Evolutionary conservation across 2,329 filamentous ascomycete genomes (phyloP), one percentile per base, ranked within the genome.

Genomic region (Aspergillus hortae): DNA sequence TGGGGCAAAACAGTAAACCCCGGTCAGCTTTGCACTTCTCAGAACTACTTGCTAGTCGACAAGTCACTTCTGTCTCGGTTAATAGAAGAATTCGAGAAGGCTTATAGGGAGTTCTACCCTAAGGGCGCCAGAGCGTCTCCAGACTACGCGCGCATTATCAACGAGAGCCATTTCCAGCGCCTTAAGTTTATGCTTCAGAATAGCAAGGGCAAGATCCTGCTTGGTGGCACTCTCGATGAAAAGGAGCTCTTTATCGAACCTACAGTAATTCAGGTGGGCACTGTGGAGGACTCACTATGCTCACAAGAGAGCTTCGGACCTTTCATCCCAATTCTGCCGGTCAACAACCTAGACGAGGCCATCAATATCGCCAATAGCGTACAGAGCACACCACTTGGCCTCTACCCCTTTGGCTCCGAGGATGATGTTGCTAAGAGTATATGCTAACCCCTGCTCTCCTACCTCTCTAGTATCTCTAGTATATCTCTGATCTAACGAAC

Each of bases 1-100:
- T 99, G 92, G 91, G 88, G 87, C 45, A 99, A 97, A 80, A 80
- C 83, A 3, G 68, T 90, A 55, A 94, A 94, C 68, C 88, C 89
- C 4, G 94, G 94, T 21, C 94, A 99, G 74, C 81, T 96, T 58
- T 97, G 94, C 71, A 82, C 96, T 57, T 90, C 87, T 23, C 91
- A 96, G 66, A 96, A 97, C 77, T 96, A 96, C 72, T 86, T 89
- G 48, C 80, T 96, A 46, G 83, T 95, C 25, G 90, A 97, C 67
- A 84, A 84, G 60, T 82, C 85, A 42, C 79, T 92, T 4, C 74
- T 92, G 25, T 78, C 85, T 12, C 76, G 80, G 23, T 90, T 97
- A 62, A 76, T 97, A 56, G 79, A 83, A 48, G 83, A 89, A 65
- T 80, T 97, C 64, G 87, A 89, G 67, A 80, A 78, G 42, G 82